Base-by-base conservation (phyloP, 2,329 filamentous ascomycete species). In the Plectosphaerella sp. region DNA sequence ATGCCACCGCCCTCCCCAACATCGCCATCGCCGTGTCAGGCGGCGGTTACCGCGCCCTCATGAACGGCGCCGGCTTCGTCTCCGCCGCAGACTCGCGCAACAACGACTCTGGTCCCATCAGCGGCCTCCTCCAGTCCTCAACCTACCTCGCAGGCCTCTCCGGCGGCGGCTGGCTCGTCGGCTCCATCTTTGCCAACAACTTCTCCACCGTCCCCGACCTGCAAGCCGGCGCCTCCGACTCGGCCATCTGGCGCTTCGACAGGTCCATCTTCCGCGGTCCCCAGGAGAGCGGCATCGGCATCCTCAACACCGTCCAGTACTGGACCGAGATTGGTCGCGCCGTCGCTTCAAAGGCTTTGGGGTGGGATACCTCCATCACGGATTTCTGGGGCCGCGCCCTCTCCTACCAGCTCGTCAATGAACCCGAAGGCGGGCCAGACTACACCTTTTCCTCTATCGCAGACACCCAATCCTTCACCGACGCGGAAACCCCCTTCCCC, bases 351-450 rank as follows among this genome's bases (percentile, higher is more conserved):
- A 75, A 75, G 64, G 62, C 69, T 22, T 69, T 69, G 9, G 72
- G 72, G 18, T 76, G 68, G 57, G 64, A 75, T 47, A 82, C 80
- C 4, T 88, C 89, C 9, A 77, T 96, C 52, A 96, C 92, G 0
- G 92, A 97, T 72, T 91, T 91, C 67, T 96, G 89, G 85, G 88
- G 87, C 18, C 82, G 89, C 46, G 86, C 87, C 5, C 75, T 94
- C 24, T 84, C 84, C 2, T 92, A 86, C 67, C 91, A 96, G 71
- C 79, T 96, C 47, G 80, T 96, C 64, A 88, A 93, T 64, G 87
- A 82, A 6, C 78, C 77, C 1, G 71, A 88, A 55, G 92, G 91
- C 39, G 91, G 89, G 0, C 83, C 87, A 14, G 77, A 75, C 14
- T 91, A 87, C 62, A 96, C 91, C 4, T 96, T 86, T 73, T 95